These are phyloP conservation scores for Erodium trifolium DNA, from an alignment of 441 rosid genomes.

Conservation along the genomic window DNA sequence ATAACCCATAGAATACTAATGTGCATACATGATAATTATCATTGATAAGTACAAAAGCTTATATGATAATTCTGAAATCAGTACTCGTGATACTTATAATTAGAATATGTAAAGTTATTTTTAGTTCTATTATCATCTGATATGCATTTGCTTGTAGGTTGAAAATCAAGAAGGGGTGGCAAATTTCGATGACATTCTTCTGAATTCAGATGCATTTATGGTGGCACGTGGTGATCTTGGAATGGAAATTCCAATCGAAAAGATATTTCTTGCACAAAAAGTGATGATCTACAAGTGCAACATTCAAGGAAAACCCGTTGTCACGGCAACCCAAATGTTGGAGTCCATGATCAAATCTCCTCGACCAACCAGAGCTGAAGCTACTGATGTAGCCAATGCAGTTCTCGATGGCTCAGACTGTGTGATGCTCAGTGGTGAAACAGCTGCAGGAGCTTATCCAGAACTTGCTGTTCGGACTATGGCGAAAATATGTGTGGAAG, in stretches of 20 bases:
- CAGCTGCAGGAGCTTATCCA: slow-evolving; percentile 96
- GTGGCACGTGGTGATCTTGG: slow-evolving; percentile 96
- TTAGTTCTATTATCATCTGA: not conserved
- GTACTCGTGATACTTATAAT: too few species aligned
- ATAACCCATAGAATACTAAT: too few species aligned
- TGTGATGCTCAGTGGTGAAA: slow-evolving; percentile 58
- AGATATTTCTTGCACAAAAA: slow-evolving; percentile 90
- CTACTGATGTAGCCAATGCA: slow-evolving; percentile 93
- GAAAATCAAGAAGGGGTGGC: slow-evolving; percentile 94
- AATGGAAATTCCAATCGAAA: slow-evolving; percentile 93
- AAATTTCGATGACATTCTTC: slow-evolving; percentile 79
- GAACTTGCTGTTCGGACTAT: slow-evolving; percentile 79
- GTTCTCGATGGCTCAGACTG: slow-evolving; percentile 62
- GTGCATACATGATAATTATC: too few species aligned
- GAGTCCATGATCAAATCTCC: slow-evolving; percentile 98
- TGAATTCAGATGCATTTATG: slow-evolving; percentile 88
- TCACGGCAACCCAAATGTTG: slow-evolving; percentile 97
- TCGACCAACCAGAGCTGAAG: slow-evolving; percentile 91
- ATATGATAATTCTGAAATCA: too few species aligned
- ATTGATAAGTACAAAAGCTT: too few species aligned
- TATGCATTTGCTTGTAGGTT: slow-evolving; percentile 35
- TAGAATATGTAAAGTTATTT: not conserved
- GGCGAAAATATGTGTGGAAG: slow-evolving; percentile 85
- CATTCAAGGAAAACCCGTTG: slow-evolving; percentile 90
- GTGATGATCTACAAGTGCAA: slow-evolving; percentile 93